phyloP scores from a whole-genome alignment of 2,329 filamentous ascomycete genomes.

The Fusarium nodosum region DNA sequence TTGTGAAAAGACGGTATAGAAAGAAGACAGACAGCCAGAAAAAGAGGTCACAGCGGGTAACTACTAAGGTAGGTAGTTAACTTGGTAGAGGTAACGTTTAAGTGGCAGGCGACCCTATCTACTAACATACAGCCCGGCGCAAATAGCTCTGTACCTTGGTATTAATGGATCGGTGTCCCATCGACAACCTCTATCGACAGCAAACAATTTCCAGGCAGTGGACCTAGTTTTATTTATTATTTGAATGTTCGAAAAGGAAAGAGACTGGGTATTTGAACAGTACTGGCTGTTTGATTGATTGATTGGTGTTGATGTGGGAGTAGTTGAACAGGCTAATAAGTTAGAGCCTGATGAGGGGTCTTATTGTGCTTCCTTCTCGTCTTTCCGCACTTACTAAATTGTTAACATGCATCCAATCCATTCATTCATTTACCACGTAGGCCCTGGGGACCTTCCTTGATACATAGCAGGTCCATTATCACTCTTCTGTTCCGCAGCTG shows the following conservation, averaged over 20 bases:
- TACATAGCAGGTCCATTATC: not conserved
- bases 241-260: not conserved
- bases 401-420: not conserved
- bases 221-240: constrained; percentile 6
- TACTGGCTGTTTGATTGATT: not conserved
- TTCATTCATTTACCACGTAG: not conserved
- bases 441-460: not conserved
- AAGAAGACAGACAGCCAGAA: constrained; percentile 16
- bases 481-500: not conserved
- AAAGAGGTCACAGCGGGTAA: constrained; percentile 26
- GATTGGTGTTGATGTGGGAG: constrained; percentile 26
- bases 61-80: too few species aligned
- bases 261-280: not conserved
- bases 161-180: not conserved
- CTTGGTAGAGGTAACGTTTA: constrained; percentile 2
- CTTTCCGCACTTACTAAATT: constrained; percentile 5
- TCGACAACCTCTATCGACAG: constrained; percentile 17
- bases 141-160: not conserved
- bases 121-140: not conserved
- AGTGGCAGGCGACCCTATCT: not conserved
- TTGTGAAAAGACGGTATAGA: constrained; percentile 39
- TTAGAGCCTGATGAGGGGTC: constrained; percentile 18
- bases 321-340: not conserved
- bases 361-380: constrained; percentile 13
- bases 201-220: constrained; percentile 13